phyloP scores from a whole-genome alignment of 2,329 filamentous ascomycete genomes.

The Leptodontidium sp. region DNA sequence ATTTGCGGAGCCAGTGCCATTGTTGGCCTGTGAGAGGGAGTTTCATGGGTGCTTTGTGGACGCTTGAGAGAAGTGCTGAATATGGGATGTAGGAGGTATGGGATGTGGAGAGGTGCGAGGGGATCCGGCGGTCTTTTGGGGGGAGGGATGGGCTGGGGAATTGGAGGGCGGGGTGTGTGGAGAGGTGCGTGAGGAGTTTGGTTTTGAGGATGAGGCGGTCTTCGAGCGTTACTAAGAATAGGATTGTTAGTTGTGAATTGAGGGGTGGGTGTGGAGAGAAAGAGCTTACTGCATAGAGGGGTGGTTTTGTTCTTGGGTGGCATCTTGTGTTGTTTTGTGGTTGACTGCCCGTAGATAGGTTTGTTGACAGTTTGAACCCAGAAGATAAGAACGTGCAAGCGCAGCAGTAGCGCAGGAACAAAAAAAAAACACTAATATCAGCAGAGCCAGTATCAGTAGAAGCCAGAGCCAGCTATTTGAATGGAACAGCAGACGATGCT shows the following conservation, averaged over 20 bases:
- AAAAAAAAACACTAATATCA: too few species aligned
- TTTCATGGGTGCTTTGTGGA: neutral
- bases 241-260: neutral
- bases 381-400: too few species aligned
- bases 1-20: constrained; percentile 9
- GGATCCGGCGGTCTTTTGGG: neutral
- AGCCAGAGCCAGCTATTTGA: too few species aligned
- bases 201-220: neutral
- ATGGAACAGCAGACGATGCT: too few species aligned
- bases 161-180: neutral
- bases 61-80: neutral
- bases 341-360: too few species aligned
- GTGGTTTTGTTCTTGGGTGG: constrained; percentile 2
- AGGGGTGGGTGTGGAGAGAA: neutral
- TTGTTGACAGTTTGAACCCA: too few species aligned
- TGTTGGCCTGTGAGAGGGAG: neutral
- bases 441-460: too few species aligned
- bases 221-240: neutral
- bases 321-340: neutral
- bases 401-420: too few species aligned
- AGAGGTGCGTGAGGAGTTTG: neutral
- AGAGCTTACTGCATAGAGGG: neutral
- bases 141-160: neutral
- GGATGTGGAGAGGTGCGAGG: neutral
- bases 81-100: too few species aligned